Evolutionary conservation across 225 moss, liverwort and hornwort species (phyloP), one percentile per base, ranked within the genome.

Genomic region (Pseudoscleropodium purum): DNA sequence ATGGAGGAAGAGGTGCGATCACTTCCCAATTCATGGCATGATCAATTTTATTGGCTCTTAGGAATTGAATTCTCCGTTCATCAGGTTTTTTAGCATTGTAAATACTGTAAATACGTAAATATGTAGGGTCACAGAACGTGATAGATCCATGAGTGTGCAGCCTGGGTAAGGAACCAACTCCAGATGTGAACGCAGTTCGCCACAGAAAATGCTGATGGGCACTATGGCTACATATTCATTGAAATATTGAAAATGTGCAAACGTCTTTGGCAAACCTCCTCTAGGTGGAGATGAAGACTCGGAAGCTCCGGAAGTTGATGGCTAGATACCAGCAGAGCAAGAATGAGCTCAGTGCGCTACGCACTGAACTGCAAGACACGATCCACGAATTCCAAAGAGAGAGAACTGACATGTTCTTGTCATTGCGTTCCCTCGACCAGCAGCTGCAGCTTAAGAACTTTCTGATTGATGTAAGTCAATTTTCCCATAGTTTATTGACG

Each of bases 341-440:
- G 88, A 93, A 91, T 62, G 96, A 97, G 77, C 90, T 96, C 57
- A 91, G 89, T 62, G 92, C 91, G 52, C 92, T 99, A 31, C 94
- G 97, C 74, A 99, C 96, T 78, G 98, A 98, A 84, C 96, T 97
- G 43, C 98, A 99, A 89, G 97, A 97, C 85, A 97, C 98, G 36
- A 95, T 99, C 87, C 97, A 99, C 87, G 98, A 97, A 82, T 95
- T 95, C 87, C 98, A 99, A 91, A 93, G 97, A 89, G 98, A 99
- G 93, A 90, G 97, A 63, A 93, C 95, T 14, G 98, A 99, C 62
- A 95, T 97, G 97, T 99, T 99, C 88, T 75, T 96, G 92, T 99
- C 98, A 45, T 88, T 99, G 63, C 94, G 98, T 72, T 96, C 98
- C 66, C 96, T 99, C 34, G 95, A 99, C 91, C 96, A 97, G 87